Evolutionary conservation across 1,284 basidiomycete genomes (phyloP).

Genomic region (Hemileia vastatrix): DNA sequence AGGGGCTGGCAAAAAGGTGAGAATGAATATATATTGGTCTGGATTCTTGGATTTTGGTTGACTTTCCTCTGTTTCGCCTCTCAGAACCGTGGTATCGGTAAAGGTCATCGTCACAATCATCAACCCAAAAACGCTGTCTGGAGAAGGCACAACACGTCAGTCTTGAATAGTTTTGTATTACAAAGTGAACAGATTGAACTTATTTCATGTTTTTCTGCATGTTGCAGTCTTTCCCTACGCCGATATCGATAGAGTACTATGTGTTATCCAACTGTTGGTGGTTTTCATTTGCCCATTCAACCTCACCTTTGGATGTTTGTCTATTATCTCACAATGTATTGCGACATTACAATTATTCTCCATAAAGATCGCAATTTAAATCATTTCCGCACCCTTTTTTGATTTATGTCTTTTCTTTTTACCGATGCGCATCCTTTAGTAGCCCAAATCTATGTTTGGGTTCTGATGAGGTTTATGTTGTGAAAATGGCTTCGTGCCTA

Average conservation of each 20-base stretch:
- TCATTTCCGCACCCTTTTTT: too few relatives aligned
- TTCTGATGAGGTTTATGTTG: too few relatives aligned
- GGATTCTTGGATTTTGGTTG: slow-evolving; percentile 1
- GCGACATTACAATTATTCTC: too few relatives aligned
- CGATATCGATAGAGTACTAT: slow-evolving; percentile 74
- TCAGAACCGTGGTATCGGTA: slow-evolving; percentile 84
- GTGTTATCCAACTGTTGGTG: too few relatives aligned
- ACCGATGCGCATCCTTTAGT: too few relatives aligned
- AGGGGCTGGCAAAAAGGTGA: slow-evolving; percentile 73
- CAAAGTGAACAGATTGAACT: background rate
- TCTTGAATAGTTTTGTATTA: slow-evolving; percentile 13
- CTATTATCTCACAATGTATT: too few relatives aligned
- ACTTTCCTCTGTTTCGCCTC: slow-evolving; percentile 4
- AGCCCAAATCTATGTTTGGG: too few relatives aligned
- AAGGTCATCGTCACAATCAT: slow-evolving; percentile 92
- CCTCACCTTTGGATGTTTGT: too few relatives aligned
- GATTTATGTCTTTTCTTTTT: too few relatives aligned
- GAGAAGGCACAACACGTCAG: slow-evolving; percentile 86
- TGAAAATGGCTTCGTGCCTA: too few relatives aligned
- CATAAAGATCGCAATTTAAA: too few relatives aligned
- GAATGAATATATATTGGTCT: slow-evolving; percentile 14
- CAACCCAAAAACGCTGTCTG: slow-evolving; percentile 81
- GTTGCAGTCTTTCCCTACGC: slow-evolving; percentile 72
- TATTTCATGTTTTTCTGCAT: slow-evolving; percentile 15
- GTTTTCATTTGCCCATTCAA: too few relatives aligned